Base-by-base conservation (phyloP, 202 grass and related monocot genomes). In the Zizania palustris region DNA sequence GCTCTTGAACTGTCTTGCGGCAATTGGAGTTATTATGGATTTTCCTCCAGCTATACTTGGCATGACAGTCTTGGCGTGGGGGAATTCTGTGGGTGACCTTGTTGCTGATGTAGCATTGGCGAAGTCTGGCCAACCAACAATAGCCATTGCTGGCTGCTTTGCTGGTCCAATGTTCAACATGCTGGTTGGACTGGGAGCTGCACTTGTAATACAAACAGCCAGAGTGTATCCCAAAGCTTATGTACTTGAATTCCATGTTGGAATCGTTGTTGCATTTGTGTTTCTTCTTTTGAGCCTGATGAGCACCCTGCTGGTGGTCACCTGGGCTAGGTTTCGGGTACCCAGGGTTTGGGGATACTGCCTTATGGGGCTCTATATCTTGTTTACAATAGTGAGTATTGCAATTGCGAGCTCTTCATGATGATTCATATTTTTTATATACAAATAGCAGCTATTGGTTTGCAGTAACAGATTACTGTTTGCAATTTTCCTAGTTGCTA, bases 91-190 rank as follows among this genome's bases (percentile, higher is more conserved):
- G 1, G 96, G 89, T 16, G 96, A 98, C 60, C 87, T 98, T 57
- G 91, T 89, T 20, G 95, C 89, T 11, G 95, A 98, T 44, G 85
- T 95, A 75, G 80, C 91, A 7, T 63, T 98, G 62, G 87, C 95
- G 35, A 98, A 78, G 82, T 81, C 92, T 33, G 89, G 89, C 11
- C 85, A 92, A 41, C 87, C 95, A 50, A 80, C 78, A 38, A 86
- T 98, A 12, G 95, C 95, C 71, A 83, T 92, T 5, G 95, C 91
- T 42, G 95, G 95, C 50, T 98, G 91, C 73, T 98, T 98, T 79
- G 96, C 91, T 10, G 95, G 95, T 10, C 91, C 95, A 56, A 98
- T 98, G 91, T 95, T 95, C 83, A 98, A 98, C 65, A 98, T 92
- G 95, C 71, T 98, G 63, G 89, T 98, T 64, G 96, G 96, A n/a